Evolutionary conservation across 2,329 filamentous ascomycete species (phyloP).

Genomic region (Diaporthe citriasiana): DNA sequence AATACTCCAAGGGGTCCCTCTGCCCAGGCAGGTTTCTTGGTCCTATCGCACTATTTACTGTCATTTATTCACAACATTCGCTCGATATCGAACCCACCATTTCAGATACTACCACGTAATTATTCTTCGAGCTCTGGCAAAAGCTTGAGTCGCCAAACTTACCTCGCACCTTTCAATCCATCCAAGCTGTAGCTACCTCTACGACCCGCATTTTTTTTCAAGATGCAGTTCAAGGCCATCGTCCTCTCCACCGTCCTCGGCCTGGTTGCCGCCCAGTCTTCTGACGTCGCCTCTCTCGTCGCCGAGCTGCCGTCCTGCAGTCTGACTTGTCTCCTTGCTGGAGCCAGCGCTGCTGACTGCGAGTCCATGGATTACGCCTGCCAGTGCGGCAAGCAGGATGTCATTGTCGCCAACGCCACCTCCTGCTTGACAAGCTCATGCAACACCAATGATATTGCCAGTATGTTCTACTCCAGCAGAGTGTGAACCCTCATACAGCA

Average conservation of each 20-base stretch:
- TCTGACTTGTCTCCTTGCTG: conserved; percentile 33
- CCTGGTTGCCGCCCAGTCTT: conserved; percentile 38
- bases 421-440: conserved; percentile 34
- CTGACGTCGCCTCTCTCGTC: conserved; percentile 31
- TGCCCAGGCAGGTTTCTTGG: not conserved
- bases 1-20: conserved; percentile 24
- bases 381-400: conserved; percentile 37
- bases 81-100: conserved; percentile 16
- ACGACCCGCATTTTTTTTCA: conserved; percentile 16
- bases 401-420: conserved; percentile 30
- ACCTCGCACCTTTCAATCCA: not conserved
- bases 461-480: conserved; percentile 1
- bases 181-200: conserved; percentile 37
- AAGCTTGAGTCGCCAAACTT: not conserved
- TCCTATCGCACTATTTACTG: conserved; percentile 8
- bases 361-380: conserved; percentile 38
- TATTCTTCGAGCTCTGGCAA: conserved; percentile 4
- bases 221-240: conserved; percentile 42
- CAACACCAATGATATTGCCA: conserved; percentile 39
- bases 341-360: conserved; percentile 38
- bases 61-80: conserved; percentile 13
- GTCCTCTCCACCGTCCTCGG: conserved; percentile 37
- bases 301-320: conserved; percentile 41
- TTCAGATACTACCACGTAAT: not conserved
- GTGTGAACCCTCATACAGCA: too few relatives aligned